Base-by-base conservation (phyloP, 1,284 basidiomycete species). In the Boletus subluridellus region DNA sequence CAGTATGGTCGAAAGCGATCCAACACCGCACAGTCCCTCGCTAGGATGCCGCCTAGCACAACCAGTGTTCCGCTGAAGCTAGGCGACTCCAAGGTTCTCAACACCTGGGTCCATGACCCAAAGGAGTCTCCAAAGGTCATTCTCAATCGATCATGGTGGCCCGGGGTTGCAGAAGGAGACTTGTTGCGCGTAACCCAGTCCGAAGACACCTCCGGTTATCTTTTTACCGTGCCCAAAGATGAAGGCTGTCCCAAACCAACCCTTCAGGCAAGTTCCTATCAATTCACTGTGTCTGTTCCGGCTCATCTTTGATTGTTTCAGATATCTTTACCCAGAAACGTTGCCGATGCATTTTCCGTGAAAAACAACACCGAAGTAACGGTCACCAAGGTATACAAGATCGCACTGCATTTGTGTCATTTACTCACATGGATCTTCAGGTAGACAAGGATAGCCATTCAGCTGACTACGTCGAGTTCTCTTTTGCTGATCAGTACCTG, bases 401-500 rank as follows among this genome's bases (percentile, higher is more conserved):
- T 57, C 55, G 21, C 7, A 52, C 9, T 21, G 4, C 21, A 17
- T 50, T 8, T n/a, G 9, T 9, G 17, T 37, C 55, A 5, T 54
- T 41, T 38, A 41, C 59, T 60, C 50, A 65, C 47, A 5, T 39
- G 24, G 52, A 49, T 49, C 11, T 55, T 32, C 59, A 93, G 90
- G 85, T 93, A 32, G 82, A 90, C 63, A 84, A 82, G 60, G 75
- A 79, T 6, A 75, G 78, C 39, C 85, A 84, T 63, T 81, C 80
- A 42, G 91, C 91, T 2, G 90, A 94, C 63, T 91, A 89, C 69
- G 81, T 96, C 53, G 95, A 97, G 68, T 82, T 97, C 55, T 85
- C 86, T 49, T 97, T 97, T 70, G 89, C 91, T 65, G 94, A 96
- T 68, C 93, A 95, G 69, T 95, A 95, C 68, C 80, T 96, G 11